Evolutionary conservation across 2,329 filamentous ascomycete genomes (phyloP), one percentile per base, ranked within the genome.

Genomic region (Dissoconium aciculare): DNA sequence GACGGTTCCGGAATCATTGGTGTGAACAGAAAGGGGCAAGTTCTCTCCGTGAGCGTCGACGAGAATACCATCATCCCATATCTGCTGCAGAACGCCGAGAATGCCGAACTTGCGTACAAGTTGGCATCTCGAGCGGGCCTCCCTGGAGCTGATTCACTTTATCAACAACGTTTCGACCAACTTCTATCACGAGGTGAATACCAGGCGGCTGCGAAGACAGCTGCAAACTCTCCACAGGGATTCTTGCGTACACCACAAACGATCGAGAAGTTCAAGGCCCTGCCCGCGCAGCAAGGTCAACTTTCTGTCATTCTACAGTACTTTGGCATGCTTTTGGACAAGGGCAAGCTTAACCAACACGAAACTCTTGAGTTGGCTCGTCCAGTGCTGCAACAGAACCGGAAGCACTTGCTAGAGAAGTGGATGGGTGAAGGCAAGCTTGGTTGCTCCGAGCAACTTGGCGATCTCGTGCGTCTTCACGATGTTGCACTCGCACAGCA

Each of bases 391-490:
- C 74, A 79, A 34, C 89, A 98, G 58, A 89, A 85, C 56, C 75
- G 89, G 42, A 95, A 94, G 62, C 83, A 95, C 52, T 64, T 98
- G 15, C 70, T 98, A 15, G 89, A 95, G 61, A 98, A 98, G 60
- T 98, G 91, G 91, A 71, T 95, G 56, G 78, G 78, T 51, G 89
- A 95, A 60, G 79, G 83, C 58, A 98, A 98, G 66, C 69, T 98
- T 26, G 82, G 91, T 55, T 85, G 80, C 60, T 95, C 89, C 0
- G 89, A 98, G 62, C 82, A 94, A 57, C 72, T 98, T 29, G 89
- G 89, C 62, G 91, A 98, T 55, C 73, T 93, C 47, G 80, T 95
- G 30, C 80, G 89, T 28, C 69, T 79, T 12, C 83, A 94, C 47
- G 89, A 98, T 52, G 66, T 92, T 49, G 77, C 78, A 53, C 69